A percentile compares a stretch with the other conserved stretches of the same genome.
Evolutionary conservation across 495 filamentous ascomycete species (phyloP).

Genomic region (Rhizodiscina lignyota): DNA sequence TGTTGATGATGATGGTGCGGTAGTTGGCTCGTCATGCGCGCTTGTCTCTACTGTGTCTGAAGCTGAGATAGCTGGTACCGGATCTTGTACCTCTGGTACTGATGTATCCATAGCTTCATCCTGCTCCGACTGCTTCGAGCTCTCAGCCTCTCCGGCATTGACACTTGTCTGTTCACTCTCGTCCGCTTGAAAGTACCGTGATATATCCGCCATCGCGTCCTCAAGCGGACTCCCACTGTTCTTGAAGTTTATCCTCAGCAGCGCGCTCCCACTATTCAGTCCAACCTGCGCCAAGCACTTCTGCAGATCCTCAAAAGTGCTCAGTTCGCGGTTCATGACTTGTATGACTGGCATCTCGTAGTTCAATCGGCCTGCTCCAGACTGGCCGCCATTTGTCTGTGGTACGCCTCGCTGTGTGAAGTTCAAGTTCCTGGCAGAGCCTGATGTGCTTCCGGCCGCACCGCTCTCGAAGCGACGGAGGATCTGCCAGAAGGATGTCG

Average conservation of each 20-base stretch:
- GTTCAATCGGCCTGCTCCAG: conserved; percentile 56
- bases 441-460: conserved; percentile 31
- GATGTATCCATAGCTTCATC: background rate
- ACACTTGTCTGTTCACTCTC: conserved; percentile 7
- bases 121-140: background rate
- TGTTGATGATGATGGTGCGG: conserved; percentile 13
- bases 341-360: conserved; percentile 78
- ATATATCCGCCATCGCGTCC: conserved; percentile 71
- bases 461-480: conserved; percentile 74
- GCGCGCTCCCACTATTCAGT: conserved; percentile 60
- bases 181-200: conserved; percentile 39
- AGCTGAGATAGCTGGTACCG: background rate
- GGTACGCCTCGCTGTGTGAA: conserved; percentile 67
- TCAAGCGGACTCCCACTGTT: conserved; percentile 62
- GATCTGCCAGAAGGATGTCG: conserved; percentile 72
- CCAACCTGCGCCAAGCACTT: conserved; percentile 79
- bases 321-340: conserved; percentile 61
- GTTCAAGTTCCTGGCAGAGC: conserved; percentile 34
- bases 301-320: conserved; percentile 62
- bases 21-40: background rate
- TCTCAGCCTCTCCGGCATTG: background rate
- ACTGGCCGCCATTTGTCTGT: conserved; percentile 29
- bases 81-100: background rate
- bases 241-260: conserved; percentile 63
- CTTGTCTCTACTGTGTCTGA: background rate